phyloP scores from a whole-genome alignment of 805 yeast genomes.

The Tetrapisispora pingtungensis region DNA sequence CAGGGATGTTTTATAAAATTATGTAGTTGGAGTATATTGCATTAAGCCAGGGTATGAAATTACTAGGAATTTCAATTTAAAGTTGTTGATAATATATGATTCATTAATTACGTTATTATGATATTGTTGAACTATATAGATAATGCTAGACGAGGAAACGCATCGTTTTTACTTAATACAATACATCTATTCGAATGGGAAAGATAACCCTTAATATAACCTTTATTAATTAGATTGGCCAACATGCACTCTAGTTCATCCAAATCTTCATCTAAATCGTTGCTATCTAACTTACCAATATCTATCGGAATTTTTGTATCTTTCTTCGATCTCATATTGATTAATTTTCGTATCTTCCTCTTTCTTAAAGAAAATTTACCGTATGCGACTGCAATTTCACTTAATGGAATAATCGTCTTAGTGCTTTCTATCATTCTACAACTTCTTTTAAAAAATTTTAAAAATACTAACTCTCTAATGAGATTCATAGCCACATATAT shows the following conservation, averaged over 20 bases:
- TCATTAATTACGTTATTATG: no score
- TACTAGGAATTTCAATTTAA: no score
- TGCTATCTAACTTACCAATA: constrained; percentile 2
- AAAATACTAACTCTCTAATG: constrained; percentile 40
- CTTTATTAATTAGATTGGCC: constrained; percentile 53
- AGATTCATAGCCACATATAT: constrained; percentile 51
- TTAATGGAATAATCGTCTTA: constrained; percentile 12
- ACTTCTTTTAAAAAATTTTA: constrained; percentile 38
- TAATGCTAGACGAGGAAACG: constrained; percentile 46
- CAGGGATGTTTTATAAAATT: no score
- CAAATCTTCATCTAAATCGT: constrained; percentile 9
- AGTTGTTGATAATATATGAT: no score
- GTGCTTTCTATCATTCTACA: constrained; percentile 2
- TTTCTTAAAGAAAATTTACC: neutral
- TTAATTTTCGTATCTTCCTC: neutral
- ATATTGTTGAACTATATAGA: no score
- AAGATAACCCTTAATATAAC: constrained; percentile 66
- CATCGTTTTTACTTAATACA: constrained; percentile 63
- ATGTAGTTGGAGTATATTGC: no score
- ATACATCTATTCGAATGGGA: constrained; percentile 66
- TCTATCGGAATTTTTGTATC: constrained; percentile 1
- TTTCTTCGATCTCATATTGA: neutral
- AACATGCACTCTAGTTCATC: constrained; percentile 61
- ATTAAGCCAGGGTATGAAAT: no score
- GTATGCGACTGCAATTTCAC: neutral